Conservation (phyloP, 2,329 filamentous ascomycete species). For the Aureobasidium lini region DNA sequence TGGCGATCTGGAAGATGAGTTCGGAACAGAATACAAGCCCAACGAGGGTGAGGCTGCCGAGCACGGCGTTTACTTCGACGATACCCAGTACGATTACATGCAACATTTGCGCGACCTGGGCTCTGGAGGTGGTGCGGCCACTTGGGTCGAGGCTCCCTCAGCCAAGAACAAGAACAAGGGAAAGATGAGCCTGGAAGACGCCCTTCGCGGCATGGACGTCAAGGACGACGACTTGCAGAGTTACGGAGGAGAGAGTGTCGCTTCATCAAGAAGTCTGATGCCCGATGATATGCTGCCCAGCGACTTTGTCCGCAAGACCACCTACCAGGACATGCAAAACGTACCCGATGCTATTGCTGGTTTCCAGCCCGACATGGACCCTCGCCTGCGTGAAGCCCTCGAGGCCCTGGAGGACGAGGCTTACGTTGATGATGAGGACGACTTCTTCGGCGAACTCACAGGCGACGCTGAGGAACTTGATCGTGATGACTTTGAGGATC, state of each 20-base stretch:
- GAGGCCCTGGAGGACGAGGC: conserved; percentile 94
- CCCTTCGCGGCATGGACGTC: conserved; percentile 54
- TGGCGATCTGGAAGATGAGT: conserved; percentile 66
- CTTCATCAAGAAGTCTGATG: conserved; percentile 40
- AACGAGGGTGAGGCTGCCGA: conserved; percentile 97
- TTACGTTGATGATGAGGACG: conserved; percentile 82
- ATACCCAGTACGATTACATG: conserved; percentile 98
- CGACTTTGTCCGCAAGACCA: conserved; percentile 66
- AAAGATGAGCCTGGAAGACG: conserved; percentile 76
- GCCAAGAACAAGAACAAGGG: conserved; percentile 60
- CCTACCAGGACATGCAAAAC: conserved; percentile 89
- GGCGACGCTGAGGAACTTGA: conserved; percentile 65
- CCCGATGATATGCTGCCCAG: conserved; percentile 71
- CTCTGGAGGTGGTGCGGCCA: conserved; percentile 53
- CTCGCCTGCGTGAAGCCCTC: conserved; percentile 77
- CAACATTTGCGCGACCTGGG: conserved; percentile 89
- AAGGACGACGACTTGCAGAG: conserved; percentile 34
- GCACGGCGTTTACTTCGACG: conserved; percentile 90
- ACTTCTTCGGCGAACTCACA: conserved; percentile 70
- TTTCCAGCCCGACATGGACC: conserved; percentile 98
- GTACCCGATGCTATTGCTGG: conserved; percentile 85
- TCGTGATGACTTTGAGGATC: conserved; percentile 69
- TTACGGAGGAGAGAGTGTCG: conserved; percentile 35
- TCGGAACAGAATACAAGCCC: conserved; percentile 63
- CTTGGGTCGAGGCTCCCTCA: conserved; percentile 71